Evolutionary conservation across 352 stramenopile species (phyloP).

Genomic region (Lagenidium giganteum): DNA sequence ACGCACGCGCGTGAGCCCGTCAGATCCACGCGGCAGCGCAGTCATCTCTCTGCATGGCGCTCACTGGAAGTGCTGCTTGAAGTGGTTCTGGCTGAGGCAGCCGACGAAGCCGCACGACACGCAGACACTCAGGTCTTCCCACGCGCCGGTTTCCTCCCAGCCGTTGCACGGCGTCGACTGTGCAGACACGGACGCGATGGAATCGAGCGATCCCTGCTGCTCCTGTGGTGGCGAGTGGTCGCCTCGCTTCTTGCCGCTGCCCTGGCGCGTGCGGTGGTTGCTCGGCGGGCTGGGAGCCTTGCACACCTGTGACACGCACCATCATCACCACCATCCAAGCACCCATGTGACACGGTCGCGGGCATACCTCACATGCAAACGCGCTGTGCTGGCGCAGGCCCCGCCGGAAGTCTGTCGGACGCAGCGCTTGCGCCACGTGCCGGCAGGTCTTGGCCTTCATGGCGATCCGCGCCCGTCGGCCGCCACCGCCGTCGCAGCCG

Average conservation of each 20-base stretch:
- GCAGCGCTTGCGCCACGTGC: slow-evolving; percentile 49
- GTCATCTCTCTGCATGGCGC: too few relatives aligned
- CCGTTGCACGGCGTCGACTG: background rate
- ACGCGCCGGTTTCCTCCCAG: slow-evolving; percentile 31
- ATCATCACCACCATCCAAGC: background rate
- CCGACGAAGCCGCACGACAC: slow-evolving; percentile 58
- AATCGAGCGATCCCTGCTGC: too few relatives aligned
- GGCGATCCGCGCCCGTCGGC: too few relatives aligned
- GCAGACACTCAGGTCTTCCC: slow-evolving; percentile 42
- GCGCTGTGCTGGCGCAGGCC: slow-evolving; percentile 39
- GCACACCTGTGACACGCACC: slow-evolving; percentile 13
- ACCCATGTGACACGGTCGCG: too few relatives aligned
- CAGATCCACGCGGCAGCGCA: too few relatives aligned
- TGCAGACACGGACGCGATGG: background rate
- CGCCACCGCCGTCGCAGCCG: slow-evolving; percentile 1
- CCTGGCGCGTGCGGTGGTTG: slow-evolving; percentile 11
- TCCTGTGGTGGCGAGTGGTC: background rate
- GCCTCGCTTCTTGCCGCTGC: slow-evolving; percentile 4
- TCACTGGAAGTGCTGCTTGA: slow-evolving; percentile 45
- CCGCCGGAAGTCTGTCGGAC: slow-evolving; percentile 38
- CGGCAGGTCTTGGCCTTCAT: slow-evolving; percentile 51
- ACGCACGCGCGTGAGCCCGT: background rate
- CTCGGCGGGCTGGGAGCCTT: slow-evolving; percentile 5
- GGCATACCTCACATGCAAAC: slow-evolving; percentile 43
- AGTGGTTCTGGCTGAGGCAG: slow-evolving; percentile 47